Evolutionary conservation across 352 stramenopile genomes (phyloP), one percentile per base, ranked within the genome.

Genomic region (Phytophthora sp.): DNA sequence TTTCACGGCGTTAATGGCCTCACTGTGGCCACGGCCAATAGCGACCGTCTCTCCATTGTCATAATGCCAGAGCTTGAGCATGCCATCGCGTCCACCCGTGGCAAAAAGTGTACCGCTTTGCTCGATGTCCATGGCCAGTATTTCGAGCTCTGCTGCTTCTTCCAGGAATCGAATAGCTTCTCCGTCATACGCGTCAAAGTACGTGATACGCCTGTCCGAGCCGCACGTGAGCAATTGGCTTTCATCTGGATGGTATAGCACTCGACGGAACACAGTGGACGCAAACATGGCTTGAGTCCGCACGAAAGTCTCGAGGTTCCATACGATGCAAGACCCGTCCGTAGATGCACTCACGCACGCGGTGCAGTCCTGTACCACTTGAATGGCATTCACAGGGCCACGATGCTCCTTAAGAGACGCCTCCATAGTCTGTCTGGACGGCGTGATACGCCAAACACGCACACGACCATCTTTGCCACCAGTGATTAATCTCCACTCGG

Each of bases 21-120:
- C 96, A 63, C 88, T 98, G 76, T 99, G 96, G 24, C 96, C 97
- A 26, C 91, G 82, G 20, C 95, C 97, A 36, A 92, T 83, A 1
- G 74, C 83, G 6, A 97, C 74, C 4, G 88, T 80, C 65, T 98
- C 82, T 39, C 96, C 96, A 66, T 99, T 96, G 77, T 99, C 96
- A 74, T 99, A 99, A 72, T 98, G 82, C 93, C 96, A 99, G 24
- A 99, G 77, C 69, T 96, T 98, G 24, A 99, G 74, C 44, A 95
- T 76, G 4, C 89, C 91, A 69, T 98, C 96, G 49, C 86, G 90
- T 7, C 84, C 88, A 18, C 94, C 97, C 16, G 86, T 97, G 26
- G 98, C 90, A 63, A 99, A 99, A 18, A 92, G 61, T 30, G 87
- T 89, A 24, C 96, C 97, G 23, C 75, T 88, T 13, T 71, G 67